Base-by-base conservation (phyloP, 495 filamentous ascomycete genomes). In the Paragyromitra xinjiangensis region DNA sequence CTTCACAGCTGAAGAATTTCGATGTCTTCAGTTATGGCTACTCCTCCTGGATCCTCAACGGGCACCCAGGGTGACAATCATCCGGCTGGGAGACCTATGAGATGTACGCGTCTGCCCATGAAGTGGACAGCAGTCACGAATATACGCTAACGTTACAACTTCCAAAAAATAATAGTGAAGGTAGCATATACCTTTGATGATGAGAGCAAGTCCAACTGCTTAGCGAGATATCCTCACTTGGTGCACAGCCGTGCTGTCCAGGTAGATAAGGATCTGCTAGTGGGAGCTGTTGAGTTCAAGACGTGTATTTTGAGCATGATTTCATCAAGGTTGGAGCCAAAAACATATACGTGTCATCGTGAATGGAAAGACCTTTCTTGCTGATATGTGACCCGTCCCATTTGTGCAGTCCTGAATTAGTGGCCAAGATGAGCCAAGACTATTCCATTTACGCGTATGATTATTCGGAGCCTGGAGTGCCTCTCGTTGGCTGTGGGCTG, bases 381-480 rank as follows among this genome's bases (percentile, higher is more conserved):
- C 78, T 72, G 69, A 78, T 79, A 48, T 69, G 77, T 82, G 75
- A 82, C 29, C 65, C 42, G 19, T 51, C 64, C 48, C 56, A 84
- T 59, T 82, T 85, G 64, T 86, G 84, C 83, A 97, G 94, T 82
- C 95, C 95, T 50, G 95, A 99, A 84, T 85, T 99, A 29, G 87
- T 97, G 64, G 91, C 92, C 51, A 90, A 91, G 74, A 86, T 92
- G 45, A 93, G 94, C 66, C 92, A 90, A 76, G 96, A 99, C 84
- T 98, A 96, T 81, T 97, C 93, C 12, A 90, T 99, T 69, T 99
- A 99, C 84, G 95, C 95, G 24, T 94, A 93, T 84, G 95, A 99
- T 81, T 98, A 94, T 84, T 98, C 95, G 6, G 95, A 99, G 84
- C 91, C 92, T 70, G 94, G 97, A 76, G 92, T 90, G 6, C 95